Conservation (phyloP, 108 stramenopile species). For the Aurantiochytrium sp. region DNA sequence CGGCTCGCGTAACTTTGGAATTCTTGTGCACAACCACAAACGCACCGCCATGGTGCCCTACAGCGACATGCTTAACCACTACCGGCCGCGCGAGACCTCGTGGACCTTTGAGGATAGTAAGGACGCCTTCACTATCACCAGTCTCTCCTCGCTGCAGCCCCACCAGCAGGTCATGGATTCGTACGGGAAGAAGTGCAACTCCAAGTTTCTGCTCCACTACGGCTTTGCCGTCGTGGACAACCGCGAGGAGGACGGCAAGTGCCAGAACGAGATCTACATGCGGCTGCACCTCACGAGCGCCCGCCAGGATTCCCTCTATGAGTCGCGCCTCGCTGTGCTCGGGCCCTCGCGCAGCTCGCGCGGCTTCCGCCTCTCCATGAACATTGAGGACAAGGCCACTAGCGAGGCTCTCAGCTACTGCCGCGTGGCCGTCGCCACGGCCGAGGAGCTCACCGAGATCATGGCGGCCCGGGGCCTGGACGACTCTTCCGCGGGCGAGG, state of each 20-base stretch:
- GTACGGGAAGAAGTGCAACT: conserved; percentile 99
- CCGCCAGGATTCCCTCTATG: neutral
- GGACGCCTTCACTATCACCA: conserved; percentile 95
- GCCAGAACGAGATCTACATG: conserved; percentile 90
- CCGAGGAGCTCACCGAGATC: conserved; percentile 24
- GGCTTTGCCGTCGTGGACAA: conserved; percentile 98
- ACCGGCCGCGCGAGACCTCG: conserved; percentile 92
- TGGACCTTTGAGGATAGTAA: conserved; percentile 94
- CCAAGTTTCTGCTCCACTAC: conserved; percentile 97
- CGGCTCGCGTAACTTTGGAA: conserved; percentile 92
- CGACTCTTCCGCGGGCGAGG: conserved; percentile 46
- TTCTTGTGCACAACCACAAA: conserved; percentile 83
- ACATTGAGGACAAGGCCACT: conserved; percentile 37
- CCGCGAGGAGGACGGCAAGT: conserved; percentile 88
- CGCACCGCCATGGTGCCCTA: conserved; percentile 96
- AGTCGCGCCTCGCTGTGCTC: neutral
- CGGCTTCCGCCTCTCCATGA: conserved; percentile 10
- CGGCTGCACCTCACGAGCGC: neutral
- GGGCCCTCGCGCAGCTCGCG: conserved; percentile 34
- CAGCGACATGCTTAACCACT: conserved; percentile 99
- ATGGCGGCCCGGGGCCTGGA: neutral
- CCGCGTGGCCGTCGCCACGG: conserved; percentile 28
- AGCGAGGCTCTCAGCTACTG: conserved; percentile 52
- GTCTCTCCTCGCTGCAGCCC: conserved; percentile 47
- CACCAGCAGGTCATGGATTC: conserved; percentile 94